Conservation (phyloP, 495 filamentous ascomycete species). For the Neurospora sp. region DNA sequence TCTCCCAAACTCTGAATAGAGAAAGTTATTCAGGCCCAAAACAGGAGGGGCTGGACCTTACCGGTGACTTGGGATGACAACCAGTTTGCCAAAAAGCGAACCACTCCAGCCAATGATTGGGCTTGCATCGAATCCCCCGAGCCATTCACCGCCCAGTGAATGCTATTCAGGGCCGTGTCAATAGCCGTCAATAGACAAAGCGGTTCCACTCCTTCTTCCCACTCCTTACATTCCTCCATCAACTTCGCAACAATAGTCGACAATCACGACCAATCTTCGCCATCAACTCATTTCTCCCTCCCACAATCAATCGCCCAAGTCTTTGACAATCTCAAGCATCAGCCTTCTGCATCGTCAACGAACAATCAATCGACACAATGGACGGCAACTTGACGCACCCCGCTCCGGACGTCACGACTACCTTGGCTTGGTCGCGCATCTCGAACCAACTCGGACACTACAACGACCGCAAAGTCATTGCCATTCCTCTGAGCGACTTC, state of each 20-base stretch:
- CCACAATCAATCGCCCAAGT: neutral
- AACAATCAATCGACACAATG: neutral
- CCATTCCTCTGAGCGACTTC: constrained; percentile 2
- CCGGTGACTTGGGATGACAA: neutral
- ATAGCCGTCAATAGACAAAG: neutral
- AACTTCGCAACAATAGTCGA: neutral
- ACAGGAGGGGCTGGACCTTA: neutral
- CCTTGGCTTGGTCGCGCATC: neutral
- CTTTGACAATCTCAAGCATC: neutral
- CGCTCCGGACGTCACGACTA: neutral
- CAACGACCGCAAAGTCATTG: constrained; percentile 10
- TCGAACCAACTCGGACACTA: constrained; percentile 12
- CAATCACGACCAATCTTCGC: neutral
- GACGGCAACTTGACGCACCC: neutral
- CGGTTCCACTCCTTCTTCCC: neutral
- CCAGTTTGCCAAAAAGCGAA: neutral
- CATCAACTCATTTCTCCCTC: neutral
- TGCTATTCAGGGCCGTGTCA: neutral
- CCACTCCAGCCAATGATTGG: neutral
- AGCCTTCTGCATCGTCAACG: neutral
- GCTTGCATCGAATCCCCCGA: neutral
- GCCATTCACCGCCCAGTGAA: neutral
- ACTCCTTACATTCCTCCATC: neutral
- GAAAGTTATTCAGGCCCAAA: neutral
- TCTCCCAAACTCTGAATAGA: neutral